These are phyloP conservation scores for Cinnamomum micranthum DNA, from an alignment of 164 flowering plant genomes.

Conservation along the genomic window DNA sequence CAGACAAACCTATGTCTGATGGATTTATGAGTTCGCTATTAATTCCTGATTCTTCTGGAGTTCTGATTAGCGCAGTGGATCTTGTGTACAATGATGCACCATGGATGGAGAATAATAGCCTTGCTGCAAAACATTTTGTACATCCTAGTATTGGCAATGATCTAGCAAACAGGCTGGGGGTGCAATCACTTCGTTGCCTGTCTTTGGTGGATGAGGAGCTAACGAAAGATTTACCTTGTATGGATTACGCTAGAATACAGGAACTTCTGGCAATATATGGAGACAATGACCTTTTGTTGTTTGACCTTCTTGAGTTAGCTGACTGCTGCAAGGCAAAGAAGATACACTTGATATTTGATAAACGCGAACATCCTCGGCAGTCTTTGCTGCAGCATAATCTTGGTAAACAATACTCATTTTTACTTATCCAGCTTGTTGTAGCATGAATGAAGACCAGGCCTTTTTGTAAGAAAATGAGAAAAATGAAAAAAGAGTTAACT, in stretches of 20 bases:
- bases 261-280: conserved; percentile 68
- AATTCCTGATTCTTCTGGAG: conserved; percentile 76
- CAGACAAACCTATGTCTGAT: conserved; percentile 43
- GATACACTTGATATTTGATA: conserved; percentile 78
- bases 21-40: conserved; percentile 34
- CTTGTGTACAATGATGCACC: conserved; percentile 96
- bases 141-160: conserved; percentile 81
- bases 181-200: conserved; percentile 76
- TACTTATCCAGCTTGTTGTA: background rate
- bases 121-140: conserved; percentile 52
- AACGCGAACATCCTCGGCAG: conserved; percentile 77
- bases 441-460: background rate
- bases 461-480: background rate
- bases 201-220: conserved; percentile 83
- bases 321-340: conserved; percentile 87
- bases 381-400: conserved; percentile 85
- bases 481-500: background rate
- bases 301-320: conserved; percentile 93
- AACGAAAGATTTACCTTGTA: conserved; percentile 87
- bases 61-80: conserved; percentile 47
- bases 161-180: conserved; percentile 70
- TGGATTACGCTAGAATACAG: conserved; percentile 61
- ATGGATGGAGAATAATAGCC: conserved; percentile 71
- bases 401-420: conserved; percentile 37
- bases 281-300: conserved; percentile 56